A percentile compares a stretch with the other conserved stretches of the same genome.
Evolutionary conservation across 2,329 filamentous ascomycete genomes (phyloP).

Genomic region (Trichoderma asperellum): DNA sequence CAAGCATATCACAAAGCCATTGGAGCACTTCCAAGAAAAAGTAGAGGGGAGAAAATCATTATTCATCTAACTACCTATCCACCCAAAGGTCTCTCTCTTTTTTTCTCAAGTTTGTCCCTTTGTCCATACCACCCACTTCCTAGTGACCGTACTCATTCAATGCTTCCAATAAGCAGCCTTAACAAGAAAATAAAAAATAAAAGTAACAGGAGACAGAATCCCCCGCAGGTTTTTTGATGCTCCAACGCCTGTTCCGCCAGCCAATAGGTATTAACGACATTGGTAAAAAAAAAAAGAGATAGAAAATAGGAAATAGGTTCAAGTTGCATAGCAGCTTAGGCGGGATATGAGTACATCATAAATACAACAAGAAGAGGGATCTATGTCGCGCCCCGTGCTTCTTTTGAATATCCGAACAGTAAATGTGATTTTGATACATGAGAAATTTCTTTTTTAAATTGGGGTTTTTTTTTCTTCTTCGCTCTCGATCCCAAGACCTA

Average conservation of each 20-base stretch:
- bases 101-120: conserved; percentile 33
- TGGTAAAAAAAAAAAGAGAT: conserved; percentile 46
- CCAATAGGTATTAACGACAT: conserved; percentile 52
- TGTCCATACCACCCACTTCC: conserved; percentile 49
- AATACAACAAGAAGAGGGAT: conserved; percentile 46
- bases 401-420: conserved; percentile 40
- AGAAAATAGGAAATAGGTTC: conserved; percentile 32
- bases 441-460: not conserved
- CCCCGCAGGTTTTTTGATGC: conserved; percentile 53
- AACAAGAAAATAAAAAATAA: not conserved
- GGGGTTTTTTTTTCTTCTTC: conserved; percentile 3
- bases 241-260: conserved; percentile 56
- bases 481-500: conserved; percentile 28
- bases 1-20: not conserved
- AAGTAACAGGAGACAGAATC: conserved; percentile 35
- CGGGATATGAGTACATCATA: conserved; percentile 58
- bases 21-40: conserved; percentile 24
- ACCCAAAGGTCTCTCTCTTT: conserved; percentile 43
- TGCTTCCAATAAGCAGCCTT: conserved; percentile 51
- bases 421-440: conserved; percentile 24
- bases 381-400: conserved; percentile 43
- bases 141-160: conserved; percentile 47
- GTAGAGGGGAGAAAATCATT: conserved; percentile 64
- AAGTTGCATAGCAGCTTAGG: conserved; percentile 40
- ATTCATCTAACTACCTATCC: conserved; percentile 47